Evolutionary conservation across 768 basidiomycete genomes (phyloP).

Genomic region (Phaffia australis): DNA sequence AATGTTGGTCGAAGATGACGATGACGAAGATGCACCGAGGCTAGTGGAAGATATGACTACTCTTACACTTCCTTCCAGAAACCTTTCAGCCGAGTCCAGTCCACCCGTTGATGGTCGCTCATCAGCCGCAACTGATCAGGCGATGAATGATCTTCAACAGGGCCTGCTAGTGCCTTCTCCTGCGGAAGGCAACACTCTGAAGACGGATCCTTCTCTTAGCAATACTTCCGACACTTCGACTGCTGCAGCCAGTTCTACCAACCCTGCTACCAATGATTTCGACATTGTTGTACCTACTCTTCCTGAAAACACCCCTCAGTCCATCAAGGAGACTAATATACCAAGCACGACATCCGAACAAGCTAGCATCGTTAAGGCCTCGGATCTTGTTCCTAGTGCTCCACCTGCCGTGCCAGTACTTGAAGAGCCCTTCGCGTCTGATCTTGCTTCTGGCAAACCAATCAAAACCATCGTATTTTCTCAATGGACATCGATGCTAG

Average conservation of each 20-base stretch:
- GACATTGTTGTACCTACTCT: neutral
- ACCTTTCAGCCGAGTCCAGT: too few relatives aligned
- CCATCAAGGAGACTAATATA: neutral
- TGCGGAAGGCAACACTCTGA: neutral
- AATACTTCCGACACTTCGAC: neutral
- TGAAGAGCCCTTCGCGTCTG: conserved; percentile 16
- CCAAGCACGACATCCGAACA: too few relatives aligned
- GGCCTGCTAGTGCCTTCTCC: too few relatives aligned
- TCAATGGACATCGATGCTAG: conserved; percentile 28
- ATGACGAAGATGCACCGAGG: conserved; percentile 49
- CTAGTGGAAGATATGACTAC: conserved; percentile 37
- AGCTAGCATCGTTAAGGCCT: neutral
- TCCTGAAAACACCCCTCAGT: too few relatives aligned
- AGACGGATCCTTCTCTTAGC: neutral
- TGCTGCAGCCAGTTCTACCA: neutral
- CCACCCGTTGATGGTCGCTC: too few relatives aligned
- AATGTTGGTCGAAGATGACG: conserved; percentile 24
- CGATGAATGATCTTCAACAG: too few relatives aligned
- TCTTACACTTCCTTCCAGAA: too few relatives aligned
- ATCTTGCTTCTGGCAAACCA: conserved; percentile 17
- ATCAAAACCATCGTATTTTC: conserved; percentile 26
- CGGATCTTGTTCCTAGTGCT: neutral
- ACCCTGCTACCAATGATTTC: neutral
- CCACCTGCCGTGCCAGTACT: neutral
- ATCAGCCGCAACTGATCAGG: too few relatives aligned